These are phyloP conservation scores for Botryosphaeria agaves DNA, from an alignment of 2,329 filamentous ascomycete genomes.

Conservation along the genomic window DNA sequence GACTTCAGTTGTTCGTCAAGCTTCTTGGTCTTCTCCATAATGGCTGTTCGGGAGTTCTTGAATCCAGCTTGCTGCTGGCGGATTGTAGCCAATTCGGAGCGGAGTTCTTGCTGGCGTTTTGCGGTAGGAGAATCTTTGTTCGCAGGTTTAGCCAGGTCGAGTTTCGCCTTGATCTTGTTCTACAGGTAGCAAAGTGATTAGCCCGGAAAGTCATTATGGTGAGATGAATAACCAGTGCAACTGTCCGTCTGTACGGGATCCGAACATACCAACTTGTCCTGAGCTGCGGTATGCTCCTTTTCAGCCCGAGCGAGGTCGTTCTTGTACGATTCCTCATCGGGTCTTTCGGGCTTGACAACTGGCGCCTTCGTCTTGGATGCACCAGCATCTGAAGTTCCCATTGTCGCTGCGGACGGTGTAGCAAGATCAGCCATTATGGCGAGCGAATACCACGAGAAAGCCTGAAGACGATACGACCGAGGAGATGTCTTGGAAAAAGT, in stretches of 20 bases:
- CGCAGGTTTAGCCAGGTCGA: conserved; percentile 66
- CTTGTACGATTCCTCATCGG: conserved; percentile 75
- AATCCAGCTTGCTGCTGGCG: conserved; percentile 71
- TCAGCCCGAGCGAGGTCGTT: conserved; percentile 62
- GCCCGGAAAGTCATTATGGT: no score
- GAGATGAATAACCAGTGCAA: no score
- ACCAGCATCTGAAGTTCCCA: conserved; percentile 14
- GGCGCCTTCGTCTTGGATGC: conserved; percentile 18
- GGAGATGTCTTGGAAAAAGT: no score
- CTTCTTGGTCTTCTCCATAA: conserved; percentile 82
- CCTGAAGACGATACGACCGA: no score
- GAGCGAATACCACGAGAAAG: no score
- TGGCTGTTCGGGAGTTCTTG: conserved; percentile 62
- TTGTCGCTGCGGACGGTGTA: conserved; percentile 17
- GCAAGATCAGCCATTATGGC: conserved; percentile 16
- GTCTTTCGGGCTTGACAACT: conserved; percentile 56
- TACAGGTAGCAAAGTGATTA: conserved; percentile 19
- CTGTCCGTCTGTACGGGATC: conserved; percentile 2
- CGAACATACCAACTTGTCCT: conserved; percentile 47
- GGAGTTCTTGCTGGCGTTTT: conserved; percentile 75
- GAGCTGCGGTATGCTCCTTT: conserved; percentile 66
- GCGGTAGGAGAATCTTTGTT: conserved; percentile 65
- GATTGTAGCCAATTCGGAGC: conserved; percentile 67
- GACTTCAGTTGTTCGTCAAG: conserved; percentile 79
- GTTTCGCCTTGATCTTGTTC: conserved; percentile 77